Conservation (phyloP, 192 early-diverging fungal genomes). For the Backusella morwellensis region DNA sequence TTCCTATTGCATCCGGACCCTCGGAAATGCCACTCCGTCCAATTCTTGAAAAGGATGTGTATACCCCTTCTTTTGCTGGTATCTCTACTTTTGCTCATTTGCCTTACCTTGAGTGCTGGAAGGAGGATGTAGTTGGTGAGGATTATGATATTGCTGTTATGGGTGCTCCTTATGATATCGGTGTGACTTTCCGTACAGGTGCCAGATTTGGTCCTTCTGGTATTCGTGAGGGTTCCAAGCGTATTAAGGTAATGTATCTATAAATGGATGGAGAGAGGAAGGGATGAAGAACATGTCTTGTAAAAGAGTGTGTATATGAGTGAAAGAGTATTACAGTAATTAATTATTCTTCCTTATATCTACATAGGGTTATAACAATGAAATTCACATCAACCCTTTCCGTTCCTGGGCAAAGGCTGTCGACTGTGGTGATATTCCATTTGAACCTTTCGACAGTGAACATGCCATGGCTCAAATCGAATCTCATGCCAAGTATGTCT, state of each 20-base stretch:
- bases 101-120: constrained; percentile 31
- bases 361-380: constrained; percentile 27
- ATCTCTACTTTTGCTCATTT: constrained; percentile 37
- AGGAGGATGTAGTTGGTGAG: constrained; percentile 17
- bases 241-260: constrained; percentile 25
- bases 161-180: constrained; percentile 36
- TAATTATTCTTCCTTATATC: background rate
- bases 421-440: constrained; percentile 36
- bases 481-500: constrained; percentile 16
- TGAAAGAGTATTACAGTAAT: background rate
- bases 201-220: constrained; percentile 36
- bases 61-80: constrained; percentile 28
- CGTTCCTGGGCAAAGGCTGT: constrained; percentile 30
- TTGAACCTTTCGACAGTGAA: constrained; percentile 30
- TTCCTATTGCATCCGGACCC: constrained; percentile 18
- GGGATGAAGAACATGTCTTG: background rate
- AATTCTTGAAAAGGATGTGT: constrained; percentile 20
- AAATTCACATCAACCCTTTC: constrained; percentile 30
- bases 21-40: constrained; percentile 18
- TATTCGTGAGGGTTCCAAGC: constrained; percentile 31
- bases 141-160: constrained; percentile 38
- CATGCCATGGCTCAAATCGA: constrained; percentile 32
- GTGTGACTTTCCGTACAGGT: constrained; percentile 37
- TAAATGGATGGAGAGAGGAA: background rate
- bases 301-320: background rate